Percentiles rank a stretch among this genome's conserved stretches.
Evolutionary conservation across 1,284 basidiomycete species (phyloP).

Genomic region (Lentinula novae-zelandiae): DNA sequence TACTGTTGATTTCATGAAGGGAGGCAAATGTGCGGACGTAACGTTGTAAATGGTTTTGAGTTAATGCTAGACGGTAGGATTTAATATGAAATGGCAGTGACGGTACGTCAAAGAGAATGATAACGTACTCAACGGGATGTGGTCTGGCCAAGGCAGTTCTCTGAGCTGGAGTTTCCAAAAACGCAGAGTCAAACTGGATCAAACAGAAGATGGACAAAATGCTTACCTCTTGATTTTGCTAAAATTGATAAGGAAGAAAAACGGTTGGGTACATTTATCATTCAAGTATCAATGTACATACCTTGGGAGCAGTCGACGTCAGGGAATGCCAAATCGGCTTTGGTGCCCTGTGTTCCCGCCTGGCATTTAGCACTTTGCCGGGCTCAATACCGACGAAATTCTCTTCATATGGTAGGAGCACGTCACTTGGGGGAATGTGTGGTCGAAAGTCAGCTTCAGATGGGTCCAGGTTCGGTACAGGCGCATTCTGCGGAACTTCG

Average conservation of each 20-base stretch:
- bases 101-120: background rate
- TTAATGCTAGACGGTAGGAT: constrained; percentile 14
- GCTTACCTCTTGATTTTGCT: constrained; percentile 1
- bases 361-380: constrained; percentile 11
- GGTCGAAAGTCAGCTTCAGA: constrained; percentile 37
- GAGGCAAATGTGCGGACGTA: constrained; percentile 34
- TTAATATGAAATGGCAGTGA: background rate
- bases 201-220: background rate
- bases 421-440: constrained; percentile 29
- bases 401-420: constrained; percentile 29
- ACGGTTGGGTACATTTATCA: too few species aligned
- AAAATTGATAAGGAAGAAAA: background rate
- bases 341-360: constrained; percentile 29
- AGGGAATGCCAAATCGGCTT: constrained; percentile 42
- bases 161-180: background rate
- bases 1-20: constrained; percentile 37
- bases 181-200: background rate
- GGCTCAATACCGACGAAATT: constrained; percentile 25
- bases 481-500: constrained; percentile 29
- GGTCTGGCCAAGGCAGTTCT: constrained; percentile 1
- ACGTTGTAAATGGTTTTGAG: constrained; percentile 21
- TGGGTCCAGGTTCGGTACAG: constrained; percentile 37
- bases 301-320: constrained; percentile 36
- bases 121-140: background rate
- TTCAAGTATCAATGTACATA: constrained; percentile 7